phyloP scores from a whole-genome alignment of 495 filamentous ascomycete genomes.

The Penicillium nucicola region DNA sequence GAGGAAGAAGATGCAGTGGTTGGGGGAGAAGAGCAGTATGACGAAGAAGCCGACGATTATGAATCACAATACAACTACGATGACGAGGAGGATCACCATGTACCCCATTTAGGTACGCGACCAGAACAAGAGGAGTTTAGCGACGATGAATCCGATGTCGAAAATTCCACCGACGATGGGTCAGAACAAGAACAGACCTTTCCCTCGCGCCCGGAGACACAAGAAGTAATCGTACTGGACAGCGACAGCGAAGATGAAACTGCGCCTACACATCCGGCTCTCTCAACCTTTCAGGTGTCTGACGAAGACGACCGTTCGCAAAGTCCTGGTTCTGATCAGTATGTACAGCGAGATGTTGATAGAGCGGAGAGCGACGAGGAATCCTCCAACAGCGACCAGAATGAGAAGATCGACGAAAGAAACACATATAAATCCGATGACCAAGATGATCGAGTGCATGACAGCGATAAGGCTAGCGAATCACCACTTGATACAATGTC shows the following conservation, averaged over 20 bases:
- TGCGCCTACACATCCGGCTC: slow-evolving; percentile 7
- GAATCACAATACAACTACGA: slow-evolving; percentile 4
- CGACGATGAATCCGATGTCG: slow-evolving; percentile 3
- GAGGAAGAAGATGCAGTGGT: slow-evolving; percentile 6
- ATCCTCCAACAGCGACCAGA: slow-evolving; percentile 1
- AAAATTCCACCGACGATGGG: slow-evolving; percentile 5
- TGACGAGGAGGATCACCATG: not conserved
- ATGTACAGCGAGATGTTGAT: not conserved
- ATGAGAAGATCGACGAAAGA: slow-evolving; percentile 1
- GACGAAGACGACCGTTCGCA: not conserved
- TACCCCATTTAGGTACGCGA: not conserved
- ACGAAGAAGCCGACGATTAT: slow-evolving; percentile 1
- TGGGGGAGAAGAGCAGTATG: not conserved
- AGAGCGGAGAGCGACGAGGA: slow-evolving; percentile 5
- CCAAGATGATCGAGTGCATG: slow-evolving; percentile 9
- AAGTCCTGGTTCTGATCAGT: not conserved
- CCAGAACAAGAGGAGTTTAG: slow-evolving; percentile 15
- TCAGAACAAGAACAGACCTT: not conserved
- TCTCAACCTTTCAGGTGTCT: not conserved
- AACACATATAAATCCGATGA: slow-evolving; percentile 1
- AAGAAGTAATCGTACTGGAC: slow-evolving; percentile 41
- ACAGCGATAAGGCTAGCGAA: slow-evolving; percentile 19
- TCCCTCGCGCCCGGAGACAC: slow-evolving; percentile 5
- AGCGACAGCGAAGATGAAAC: slow-evolving; percentile 44
- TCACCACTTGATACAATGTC: slow-evolving; percentile 12